phyloP scores from a whole-genome alignment of 352 stramenopile species.

The Phytopythium cucurbitacearum region DNA sequence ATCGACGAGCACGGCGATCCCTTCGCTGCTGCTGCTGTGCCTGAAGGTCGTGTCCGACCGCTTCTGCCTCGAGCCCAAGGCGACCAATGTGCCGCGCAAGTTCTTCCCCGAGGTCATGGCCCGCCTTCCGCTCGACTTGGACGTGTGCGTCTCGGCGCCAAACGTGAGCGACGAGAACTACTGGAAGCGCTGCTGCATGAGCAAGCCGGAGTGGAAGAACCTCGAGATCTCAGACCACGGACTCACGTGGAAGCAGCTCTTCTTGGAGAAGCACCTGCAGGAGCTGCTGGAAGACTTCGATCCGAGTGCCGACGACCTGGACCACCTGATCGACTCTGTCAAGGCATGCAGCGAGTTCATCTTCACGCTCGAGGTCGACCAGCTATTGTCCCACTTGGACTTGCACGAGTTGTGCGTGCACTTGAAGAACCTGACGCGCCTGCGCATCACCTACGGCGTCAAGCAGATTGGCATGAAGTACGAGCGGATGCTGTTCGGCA shows the following conservation, averaged over 20 bases:
- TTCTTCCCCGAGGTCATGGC: constrained; percentile 83
- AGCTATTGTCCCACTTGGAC: constrained; percentile 89
- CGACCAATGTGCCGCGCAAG: constrained; percentile 67
- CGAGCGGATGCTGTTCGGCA: constrained; percentile 92
- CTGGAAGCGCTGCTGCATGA: constrained; percentile 90
- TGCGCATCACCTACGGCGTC: constrained; percentile 85
- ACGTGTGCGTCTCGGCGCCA: constrained; percentile 69
- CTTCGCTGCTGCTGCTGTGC: constrained; percentile 67
- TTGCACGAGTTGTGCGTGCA: constrained; percentile 80
- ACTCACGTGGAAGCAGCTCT: constrained; percentile 94
- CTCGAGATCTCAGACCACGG: constrained; percentile 88
- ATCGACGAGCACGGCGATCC: constrained; percentile 14
- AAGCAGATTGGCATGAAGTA: constrained; percentile 94
- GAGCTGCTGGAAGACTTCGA: constrained; percentile 81
- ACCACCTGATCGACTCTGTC: constrained; percentile 66
- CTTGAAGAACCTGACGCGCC: constrained; percentile 86
- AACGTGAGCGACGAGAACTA: constrained; percentile 93
- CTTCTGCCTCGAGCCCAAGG: constrained; percentile 64
- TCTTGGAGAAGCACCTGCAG: constrained; percentile 76
- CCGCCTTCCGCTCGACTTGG: constrained; percentile 75
- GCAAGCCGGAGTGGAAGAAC: constrained; percentile 86
- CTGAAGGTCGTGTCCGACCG: constrained; percentile 76
- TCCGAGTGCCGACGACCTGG: constrained; percentile 32
- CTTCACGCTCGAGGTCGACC: constrained; percentile 86
- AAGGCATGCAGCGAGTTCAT: constrained; percentile 84